Evolutionary conservation across 2,329 filamentous ascomycete genomes (phyloP).

Genomic region (Phyllosticta ampelicida): DNA sequence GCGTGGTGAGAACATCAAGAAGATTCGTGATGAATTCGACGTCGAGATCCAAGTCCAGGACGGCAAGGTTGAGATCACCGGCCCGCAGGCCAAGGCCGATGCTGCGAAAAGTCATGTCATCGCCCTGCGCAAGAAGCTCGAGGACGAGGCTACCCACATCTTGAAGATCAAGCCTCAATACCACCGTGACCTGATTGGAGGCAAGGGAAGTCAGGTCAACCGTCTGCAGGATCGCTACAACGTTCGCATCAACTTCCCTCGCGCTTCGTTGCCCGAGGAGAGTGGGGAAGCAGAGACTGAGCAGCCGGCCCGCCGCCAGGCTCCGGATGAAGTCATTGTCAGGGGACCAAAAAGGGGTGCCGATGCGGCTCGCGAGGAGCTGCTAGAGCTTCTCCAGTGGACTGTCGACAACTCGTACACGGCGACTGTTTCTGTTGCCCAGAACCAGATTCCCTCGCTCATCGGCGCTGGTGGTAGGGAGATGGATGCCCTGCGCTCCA

Average conservation of each 20-base stretch:
- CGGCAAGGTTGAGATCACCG: slow-evolving; percentile 90
- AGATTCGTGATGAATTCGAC: slow-evolving; percentile 57
- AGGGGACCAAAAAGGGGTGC: slow-evolving; percentile 88
- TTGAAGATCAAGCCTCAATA: slow-evolving; percentile 90
- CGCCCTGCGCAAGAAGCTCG: slow-evolving; percentile 66
- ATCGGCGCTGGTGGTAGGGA: slow-evolving; percentile 85
- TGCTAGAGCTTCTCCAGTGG: slow-evolving; percentile 80
- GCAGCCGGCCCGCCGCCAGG: slow-evolving; percentile 58
- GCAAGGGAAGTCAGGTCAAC: slow-evolving; percentile 79
- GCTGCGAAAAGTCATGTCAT: slow-evolving; percentile 73
- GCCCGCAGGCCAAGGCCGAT: slow-evolving; percentile 89
- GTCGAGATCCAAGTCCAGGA: slow-evolving; percentile 82
- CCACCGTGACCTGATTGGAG: slow-evolving; percentile 86
- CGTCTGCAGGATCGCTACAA: slow-evolving; percentile 85
- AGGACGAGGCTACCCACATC: slow-evolving; percentile 78
- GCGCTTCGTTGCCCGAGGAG: slow-evolving; percentile 54
- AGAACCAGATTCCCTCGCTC: slow-evolving; percentile 84
- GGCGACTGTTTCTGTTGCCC: slow-evolving; percentile 72
- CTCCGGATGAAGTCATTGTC: slow-evolving; percentile 77
- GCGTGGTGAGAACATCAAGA: slow-evolving; percentile 57
- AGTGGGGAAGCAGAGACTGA: slow-evolving; percentile 49
- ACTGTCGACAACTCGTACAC: slow-evolving; percentile 77
- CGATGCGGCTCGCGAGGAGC: slow-evolving; percentile 83
- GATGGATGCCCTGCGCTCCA: slow-evolving; percentile 78
- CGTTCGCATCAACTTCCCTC: slow-evolving; percentile 93